Base-by-base conservation (phyloP, 2,329 filamentous ascomycete species). In the Exophiala alcalophila region DNA sequence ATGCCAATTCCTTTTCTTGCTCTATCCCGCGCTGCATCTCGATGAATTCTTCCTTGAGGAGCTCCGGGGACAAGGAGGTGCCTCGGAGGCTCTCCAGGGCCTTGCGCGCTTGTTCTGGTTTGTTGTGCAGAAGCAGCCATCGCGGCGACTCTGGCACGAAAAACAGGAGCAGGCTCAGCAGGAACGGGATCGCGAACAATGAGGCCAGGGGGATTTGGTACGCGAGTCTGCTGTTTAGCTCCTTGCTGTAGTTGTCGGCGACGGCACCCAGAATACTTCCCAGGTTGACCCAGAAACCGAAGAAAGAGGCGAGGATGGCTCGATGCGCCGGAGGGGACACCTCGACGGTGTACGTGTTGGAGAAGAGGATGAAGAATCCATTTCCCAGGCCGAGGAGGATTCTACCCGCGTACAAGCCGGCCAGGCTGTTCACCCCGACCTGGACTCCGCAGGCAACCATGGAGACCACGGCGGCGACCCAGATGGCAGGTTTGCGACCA, bases 261-360 rank as follows among this genome's bases (percentile, higher is more conserved):
- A 67, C 61, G 0, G 68, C 64, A 3, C 73, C 72, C 24, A 76
- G 54, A 18, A 73, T 68, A 40, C 63, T 67, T 4, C 71, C 71
- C 20, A 74, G 61, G 40, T 69, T 72, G 5, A 74, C 70, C 63
- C 69, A 74, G 47, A 70, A 69, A 0, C 67, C 68, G 46, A 74
- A 74, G 9, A 76, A 52, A 0, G 67, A 66, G 1, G 70, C 68
- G 58, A 70, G 68, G 2, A 75, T 61, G 25, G 70, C 71, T 8
- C 73, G 64, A 20, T 72, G 60, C 49, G 73, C 69, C 0, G 69
- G 64, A 1, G 70, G 70, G 3, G 70, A 61, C 3, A 65, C 66
- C 51, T 77, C 74, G 10, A 69, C 68, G 8, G 67, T 68, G 47
- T 73, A 73, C 19, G 70, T 68, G 43, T 70, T 69, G 4, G 63